phyloP scores from a whole-genome alignment of 768 basidiomycete species.

The Chiua virens region DNA sequence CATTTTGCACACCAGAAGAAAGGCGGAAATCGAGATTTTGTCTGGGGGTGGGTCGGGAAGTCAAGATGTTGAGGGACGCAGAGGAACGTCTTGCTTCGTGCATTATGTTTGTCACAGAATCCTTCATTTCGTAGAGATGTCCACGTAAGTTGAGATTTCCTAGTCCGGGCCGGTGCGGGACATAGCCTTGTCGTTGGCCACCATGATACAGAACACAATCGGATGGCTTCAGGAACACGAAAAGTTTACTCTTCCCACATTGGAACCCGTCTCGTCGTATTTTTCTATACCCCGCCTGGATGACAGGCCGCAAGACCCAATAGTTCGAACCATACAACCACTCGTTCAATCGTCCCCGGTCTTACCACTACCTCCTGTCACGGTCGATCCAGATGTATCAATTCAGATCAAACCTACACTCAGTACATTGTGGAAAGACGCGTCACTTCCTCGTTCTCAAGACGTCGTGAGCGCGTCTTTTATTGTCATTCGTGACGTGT shows the following conservation, averaged over 20 bases:
- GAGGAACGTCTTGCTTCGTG: constrained; percentile 18
- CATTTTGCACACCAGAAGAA: constrained; percentile 80
- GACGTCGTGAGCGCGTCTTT: constrained; percentile 13
- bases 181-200: no score
- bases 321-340: constrained; percentile 55
- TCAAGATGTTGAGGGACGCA: constrained; percentile 2
- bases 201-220: no score
- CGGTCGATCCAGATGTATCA: neutral
- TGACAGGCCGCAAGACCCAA: constrained; percentile 79
- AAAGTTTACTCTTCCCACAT: constrained; percentile 16
- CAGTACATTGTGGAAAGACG: constrained; percentile 22
- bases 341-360: neutral
- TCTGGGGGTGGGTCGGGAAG: constrained; percentile 6
- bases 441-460: constrained; percentile 1
- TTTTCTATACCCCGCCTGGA: constrained; percentile 67
- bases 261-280: constrained; percentile 41
- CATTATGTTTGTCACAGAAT: constrained; percentile 30
- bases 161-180: no score
- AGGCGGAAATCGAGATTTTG: constrained; percentile 90
- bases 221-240: constrained; percentile 20
- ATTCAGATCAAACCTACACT: neutral
- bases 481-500: neutral
- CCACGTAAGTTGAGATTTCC: constrained; percentile 7
- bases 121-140: constrained; percentile 27
- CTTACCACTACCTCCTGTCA: neutral